These are phyloP conservation scores for Linum lewisii DNA, from an alignment of 345 rosid species.

Conservation along the genomic window DNA sequence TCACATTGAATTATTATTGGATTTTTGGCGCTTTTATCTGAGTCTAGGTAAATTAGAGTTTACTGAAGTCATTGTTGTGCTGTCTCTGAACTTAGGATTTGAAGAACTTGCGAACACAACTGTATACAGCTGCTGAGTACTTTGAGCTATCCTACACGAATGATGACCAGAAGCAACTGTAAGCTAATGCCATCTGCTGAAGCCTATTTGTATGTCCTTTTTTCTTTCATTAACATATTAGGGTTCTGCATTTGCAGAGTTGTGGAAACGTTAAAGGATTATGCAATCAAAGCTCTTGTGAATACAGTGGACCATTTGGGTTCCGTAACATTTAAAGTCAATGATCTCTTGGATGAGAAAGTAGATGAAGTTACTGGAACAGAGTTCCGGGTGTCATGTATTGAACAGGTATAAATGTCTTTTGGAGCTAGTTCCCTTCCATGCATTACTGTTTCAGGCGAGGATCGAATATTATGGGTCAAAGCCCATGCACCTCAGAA, in stretches of 20 bases:
- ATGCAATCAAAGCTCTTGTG: slow-evolving; percentile 81
- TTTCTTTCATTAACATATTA: slow-evolving; percentile 3
- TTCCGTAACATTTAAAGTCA: slow-evolving; percentile 80
- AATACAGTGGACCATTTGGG: slow-evolving; percentile 96
- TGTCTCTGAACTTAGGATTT: slow-evolving; percentile 42
- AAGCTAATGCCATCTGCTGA: slow-evolving; percentile 21
- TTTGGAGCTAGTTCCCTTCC: background rate
- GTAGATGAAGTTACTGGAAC: slow-evolving; percentile 75
- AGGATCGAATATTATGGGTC: background rate
- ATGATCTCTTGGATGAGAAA: slow-evolving; percentile 72
- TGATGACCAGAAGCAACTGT: slow-evolving; percentile 78
- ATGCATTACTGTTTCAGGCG: background rate
- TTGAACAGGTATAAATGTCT: slow-evolving; percentile 55
- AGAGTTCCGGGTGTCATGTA: slow-evolving; percentile 69
- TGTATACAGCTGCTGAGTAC: slow-evolving; percentile 93
- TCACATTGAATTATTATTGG: background rate
- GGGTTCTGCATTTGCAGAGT: slow-evolving; percentile 43
- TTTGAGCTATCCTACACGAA: slow-evolving; percentile 74
- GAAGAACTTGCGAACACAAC: slow-evolving; percentile 72
- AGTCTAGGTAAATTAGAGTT: background rate
- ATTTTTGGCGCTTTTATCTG: background rate
- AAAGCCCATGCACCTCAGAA: background rate
- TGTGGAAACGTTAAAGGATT: slow-evolving; percentile 55
- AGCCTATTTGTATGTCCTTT: background rate
- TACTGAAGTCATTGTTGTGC: background rate